These are phyloP conservation scores for Neocallimastix lanati DNA, from an alignment of 192 early-diverging fungal species.

Conservation along the genomic window DNA sequence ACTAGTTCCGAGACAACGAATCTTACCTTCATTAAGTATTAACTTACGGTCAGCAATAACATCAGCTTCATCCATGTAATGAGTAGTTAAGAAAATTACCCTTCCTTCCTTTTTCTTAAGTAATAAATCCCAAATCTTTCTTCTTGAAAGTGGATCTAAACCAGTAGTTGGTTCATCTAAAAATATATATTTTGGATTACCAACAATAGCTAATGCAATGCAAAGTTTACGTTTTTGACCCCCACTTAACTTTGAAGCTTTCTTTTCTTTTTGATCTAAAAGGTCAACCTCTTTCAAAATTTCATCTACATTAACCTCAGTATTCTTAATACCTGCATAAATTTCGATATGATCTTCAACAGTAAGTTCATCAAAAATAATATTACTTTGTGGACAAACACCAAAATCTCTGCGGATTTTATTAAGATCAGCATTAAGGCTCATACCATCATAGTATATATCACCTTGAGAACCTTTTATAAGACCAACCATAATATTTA, in stretches of 20 bases:
- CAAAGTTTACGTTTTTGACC: not conserved
- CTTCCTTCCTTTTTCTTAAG: not conserved
- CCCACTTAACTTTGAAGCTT: not conserved
- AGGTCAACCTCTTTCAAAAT: not conserved
- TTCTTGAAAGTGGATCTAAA: not conserved
- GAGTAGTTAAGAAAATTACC: not conserved
- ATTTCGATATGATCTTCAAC: not conserved
- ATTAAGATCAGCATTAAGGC: not conserved
- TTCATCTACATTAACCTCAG: not conserved
- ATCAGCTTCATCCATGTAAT: not conserved
- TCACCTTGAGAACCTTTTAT: not conserved
- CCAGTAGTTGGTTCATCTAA: not conserved
- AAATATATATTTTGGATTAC: not conserved
- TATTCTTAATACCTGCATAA: not conserved
- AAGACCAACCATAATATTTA: not conserved
- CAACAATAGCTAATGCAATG: not conserved
- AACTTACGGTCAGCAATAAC: not conserved
- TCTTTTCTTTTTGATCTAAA: not conserved
- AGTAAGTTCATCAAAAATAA: not conserved
- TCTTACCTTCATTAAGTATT: not conserved
- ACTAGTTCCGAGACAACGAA: not conserved
- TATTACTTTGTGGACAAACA: not conserved
- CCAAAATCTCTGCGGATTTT: not conserved
- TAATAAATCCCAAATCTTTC: not conserved
- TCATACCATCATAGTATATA: not conserved